These are phyloP conservation scores for Blastobotrys capitulatus DNA, from an alignment of 1,139 yeast species.

Conservation along the genomic window DNA sequence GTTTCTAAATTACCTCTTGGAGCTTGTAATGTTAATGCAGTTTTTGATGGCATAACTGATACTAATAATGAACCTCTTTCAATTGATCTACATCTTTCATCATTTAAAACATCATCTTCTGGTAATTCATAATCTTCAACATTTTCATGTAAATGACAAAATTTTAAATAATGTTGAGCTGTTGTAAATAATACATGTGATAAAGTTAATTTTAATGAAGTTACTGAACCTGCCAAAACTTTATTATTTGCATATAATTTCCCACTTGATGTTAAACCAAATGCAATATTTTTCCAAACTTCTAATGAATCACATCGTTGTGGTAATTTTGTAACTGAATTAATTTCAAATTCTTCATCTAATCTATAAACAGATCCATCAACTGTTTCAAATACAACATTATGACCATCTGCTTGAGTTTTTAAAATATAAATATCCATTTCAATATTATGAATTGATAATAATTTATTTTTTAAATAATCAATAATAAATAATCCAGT, in stretches of 20 bases:
- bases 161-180: slow-evolving; percentile 78
- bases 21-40: slow-evolving; percentile 83
- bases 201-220: slow-evolving; percentile 73
- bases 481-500: slow-evolving; percentile 8
- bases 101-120: slow-evolving; percentile 39
- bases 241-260: slow-evolving; percentile 61
- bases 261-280: slow-evolving; percentile 67
- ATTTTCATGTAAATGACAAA: slow-evolving; percentile 59
- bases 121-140: slow-evolving; percentile 30
- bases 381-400: slow-evolving; percentile 53
- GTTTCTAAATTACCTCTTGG: slow-evolving; percentile 96
- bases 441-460: slow-evolving; percentile 27
- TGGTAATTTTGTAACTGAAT: slow-evolving; percentile 50
- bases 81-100: slow-evolving; percentile 81
- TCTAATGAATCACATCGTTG: slow-evolving; percentile 60
- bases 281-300: slow-evolving; percentile 41
- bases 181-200: slow-evolving; percentile 78
- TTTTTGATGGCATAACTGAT: slow-evolving; percentile 73
- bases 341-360: slow-evolving; percentile 27
- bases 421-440: slow-evolving; percentile 53
- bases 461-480: slow-evolving; percentile 1
- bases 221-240: slow-evolving; percentile 69
- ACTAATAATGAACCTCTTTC: slow-evolving; percentile 88
- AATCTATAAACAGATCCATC: slow-evolving; percentile 53
- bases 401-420: slow-evolving; percentile 49